Evolutionary conservation across 495 filamentous ascomycete genomes (phyloP), one percentile per base, ranked within the genome.

Genomic region (Mytilinidion resinicola): DNA sequence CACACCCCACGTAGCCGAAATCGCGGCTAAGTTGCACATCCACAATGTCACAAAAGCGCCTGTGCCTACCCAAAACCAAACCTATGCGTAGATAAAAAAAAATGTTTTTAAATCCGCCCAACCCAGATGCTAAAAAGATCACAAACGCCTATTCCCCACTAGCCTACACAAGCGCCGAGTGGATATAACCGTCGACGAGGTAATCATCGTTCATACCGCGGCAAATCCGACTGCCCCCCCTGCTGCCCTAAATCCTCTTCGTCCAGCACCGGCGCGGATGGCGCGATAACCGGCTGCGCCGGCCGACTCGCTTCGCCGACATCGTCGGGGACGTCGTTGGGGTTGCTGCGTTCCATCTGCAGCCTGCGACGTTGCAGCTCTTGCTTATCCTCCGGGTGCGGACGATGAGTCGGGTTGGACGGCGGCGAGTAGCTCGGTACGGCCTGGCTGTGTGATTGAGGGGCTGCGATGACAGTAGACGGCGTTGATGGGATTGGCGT

Each of bases 321-420:
- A 39, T 75, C 74, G n/a, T 75, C 76, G 37, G 82, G 77, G 20
- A 75, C 74, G 0, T 77, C 72, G 12, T 77, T 69, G 9, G 90
- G 91, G 3, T 87, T 81, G 66, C 87, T 91, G 0, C 83, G 82
- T 64, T 90, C 84, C 58, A 79, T 78, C 48, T 91, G 73, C 4
- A 96, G 71, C 55, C 89, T 78, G 48, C 79, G 83, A 6, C 88
- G 81, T 66, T 96, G 89, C 19, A 90, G 77, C 65, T 96, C 92
- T 64, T 87, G 84, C 69, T 96, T 96, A 67, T 96, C 91, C 20
- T 90, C 88, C n/a, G 72, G 72, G 39, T 57, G 60, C 36, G 47
- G 44, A 15, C 53, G 48, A 10, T 54, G 44, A 15, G 60, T 61
- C 25, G 65, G 59, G 57, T 51, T 43, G 9, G 55, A 42, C 20